phyloP scores from a whole-genome alignment of 805 yeast genomes.

The Wickerhamiella spandovensis region DNA sequence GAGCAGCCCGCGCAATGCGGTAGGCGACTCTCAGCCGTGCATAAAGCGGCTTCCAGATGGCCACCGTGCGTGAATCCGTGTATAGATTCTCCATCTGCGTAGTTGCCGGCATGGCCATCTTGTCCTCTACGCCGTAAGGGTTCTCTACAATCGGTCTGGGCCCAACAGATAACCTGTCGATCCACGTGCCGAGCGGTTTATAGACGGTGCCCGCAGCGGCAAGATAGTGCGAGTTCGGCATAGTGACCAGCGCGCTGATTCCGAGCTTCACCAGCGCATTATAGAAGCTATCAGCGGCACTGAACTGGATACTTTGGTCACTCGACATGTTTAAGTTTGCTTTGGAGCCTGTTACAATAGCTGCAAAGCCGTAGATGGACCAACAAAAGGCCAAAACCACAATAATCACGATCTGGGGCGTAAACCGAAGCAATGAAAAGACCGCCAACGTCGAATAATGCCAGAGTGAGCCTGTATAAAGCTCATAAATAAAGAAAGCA shows the following conservation, averaged over 20 bases:
- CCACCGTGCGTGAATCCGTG: background rate
- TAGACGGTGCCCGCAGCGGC: background rate
- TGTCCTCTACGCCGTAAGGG: background rate
- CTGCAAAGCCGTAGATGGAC: slow-evolving; percentile 2
- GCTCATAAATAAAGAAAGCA: background rate
- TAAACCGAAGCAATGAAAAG: background rate
- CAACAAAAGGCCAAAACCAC: slow-evolving; percentile 1
- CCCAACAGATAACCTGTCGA: background rate
- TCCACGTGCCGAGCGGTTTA: slow-evolving; percentile 1
- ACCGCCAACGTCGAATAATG: background rate
- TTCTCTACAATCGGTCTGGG: background rate
- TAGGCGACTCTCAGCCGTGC: background rate
- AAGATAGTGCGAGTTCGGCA: background rate
- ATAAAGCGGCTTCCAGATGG: background rate
- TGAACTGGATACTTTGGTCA: background rate
- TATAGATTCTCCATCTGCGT: background rate
- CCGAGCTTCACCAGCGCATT: background rate
- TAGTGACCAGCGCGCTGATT: slow-evolving; percentile 1
- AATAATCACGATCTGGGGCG: background rate
- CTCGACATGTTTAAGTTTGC: background rate
- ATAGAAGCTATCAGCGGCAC: slow-evolving; percentile 1
- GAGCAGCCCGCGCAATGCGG: background rate
- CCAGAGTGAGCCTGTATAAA: background rate
- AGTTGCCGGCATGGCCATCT: background rate
- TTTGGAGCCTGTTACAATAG: slow-evolving; percentile 3